Evolutionary conservation across 345 rosid genomes (phyloP).

Genomic region (Gossypium longicalyx): DNA sequence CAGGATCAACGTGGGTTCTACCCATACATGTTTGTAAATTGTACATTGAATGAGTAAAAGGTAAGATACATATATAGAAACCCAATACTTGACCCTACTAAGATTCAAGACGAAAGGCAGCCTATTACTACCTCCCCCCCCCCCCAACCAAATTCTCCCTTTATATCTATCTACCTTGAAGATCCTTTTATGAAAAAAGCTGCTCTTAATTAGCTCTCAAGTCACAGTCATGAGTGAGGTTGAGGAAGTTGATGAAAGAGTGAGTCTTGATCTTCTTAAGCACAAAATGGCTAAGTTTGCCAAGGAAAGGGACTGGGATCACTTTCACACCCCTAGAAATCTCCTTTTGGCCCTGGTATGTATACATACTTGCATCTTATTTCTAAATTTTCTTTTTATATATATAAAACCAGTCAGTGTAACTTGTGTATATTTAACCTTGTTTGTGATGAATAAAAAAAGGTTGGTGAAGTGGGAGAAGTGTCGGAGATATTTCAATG

Average conservation of each 20-base stretch:
- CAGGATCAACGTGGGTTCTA: neutral
- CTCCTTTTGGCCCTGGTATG: constrained; percentile 81
- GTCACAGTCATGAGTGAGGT: neutral
- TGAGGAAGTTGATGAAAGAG: constrained; percentile 33
- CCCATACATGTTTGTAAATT: neutral
- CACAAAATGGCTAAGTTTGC: constrained; percentile 75
- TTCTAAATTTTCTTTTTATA: too few relatives aligned
- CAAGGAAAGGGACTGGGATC: constrained; percentile 80
- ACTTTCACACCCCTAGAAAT: constrained; percentile 86
- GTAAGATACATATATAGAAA: neutral
- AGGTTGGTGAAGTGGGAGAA: constrained; percentile 97
- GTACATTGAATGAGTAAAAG: neutral
- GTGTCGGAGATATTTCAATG: constrained; percentile 92
- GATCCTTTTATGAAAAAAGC: too few relatives aligned
- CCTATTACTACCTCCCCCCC: too few relatives aligned
- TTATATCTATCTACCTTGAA: too few relatives aligned
- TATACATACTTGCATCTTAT: too few relatives aligned
- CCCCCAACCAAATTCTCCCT: too few relatives aligned
- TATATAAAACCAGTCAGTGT: too few relatives aligned
- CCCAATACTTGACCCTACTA: too few relatives aligned
- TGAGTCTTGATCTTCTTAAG: constrained; percentile 61
- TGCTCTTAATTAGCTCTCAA: too few relatives aligned
- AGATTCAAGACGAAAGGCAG: too few relatives aligned
- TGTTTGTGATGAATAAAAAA: neutral
- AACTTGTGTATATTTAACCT: neutral